phyloP scores from a whole-genome alignment of 2,329 filamentous ascomycete genomes.

The Trichoderma harzianum region DNA sequence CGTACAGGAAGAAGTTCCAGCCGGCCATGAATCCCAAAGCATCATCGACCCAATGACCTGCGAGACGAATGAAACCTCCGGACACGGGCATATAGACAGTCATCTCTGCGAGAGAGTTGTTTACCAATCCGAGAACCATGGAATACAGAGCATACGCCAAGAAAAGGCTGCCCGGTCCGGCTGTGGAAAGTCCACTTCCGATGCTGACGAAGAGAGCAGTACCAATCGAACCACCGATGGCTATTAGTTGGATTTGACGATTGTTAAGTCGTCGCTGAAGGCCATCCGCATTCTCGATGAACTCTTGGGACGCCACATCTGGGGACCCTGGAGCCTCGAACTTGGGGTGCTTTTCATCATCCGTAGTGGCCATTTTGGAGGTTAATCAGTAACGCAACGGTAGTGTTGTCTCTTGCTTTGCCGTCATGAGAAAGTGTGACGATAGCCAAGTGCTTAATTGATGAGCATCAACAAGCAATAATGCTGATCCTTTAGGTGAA shows the following conservation, averaged over 20 bases:
- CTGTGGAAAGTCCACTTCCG: slow-evolving; percentile 48
- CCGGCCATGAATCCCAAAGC: slow-evolving; percentile 54
- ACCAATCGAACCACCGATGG: slow-evolving; percentile 56
- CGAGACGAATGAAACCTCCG: slow-evolving; percentile 62
- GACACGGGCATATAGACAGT: slow-evolving; percentile 58
- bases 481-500: neutral
- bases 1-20: slow-evolving; percentile 46
- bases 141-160: slow-evolving; percentile 57
- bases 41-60: slow-evolving; percentile 65
- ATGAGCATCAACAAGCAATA: neutral
- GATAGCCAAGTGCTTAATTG: neutral
- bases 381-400: neutral
- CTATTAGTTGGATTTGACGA: slow-evolving; percentile 56
- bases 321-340: slow-evolving; percentile 25
- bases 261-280: slow-evolving; percentile 50
- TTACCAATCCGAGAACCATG: slow-evolving; percentile 56
- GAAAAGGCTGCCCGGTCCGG: slow-evolving; percentile 50
- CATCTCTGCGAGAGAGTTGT: slow-evolving; percentile 66
- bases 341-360: slow-evolving; percentile 31
- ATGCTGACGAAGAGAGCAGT: slow-evolving; percentile 61
- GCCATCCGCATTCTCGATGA: slow-evolving; percentile 35
- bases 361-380: slow-evolving; percentile 23
- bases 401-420: neutral
- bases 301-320: slow-evolving; percentile 23
- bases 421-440: neutral